These are phyloP conservation scores for Pachysandra terminalis DNA, from an alignment of 164 flowering plant genomes.

Conservation along the genomic window DNA sequence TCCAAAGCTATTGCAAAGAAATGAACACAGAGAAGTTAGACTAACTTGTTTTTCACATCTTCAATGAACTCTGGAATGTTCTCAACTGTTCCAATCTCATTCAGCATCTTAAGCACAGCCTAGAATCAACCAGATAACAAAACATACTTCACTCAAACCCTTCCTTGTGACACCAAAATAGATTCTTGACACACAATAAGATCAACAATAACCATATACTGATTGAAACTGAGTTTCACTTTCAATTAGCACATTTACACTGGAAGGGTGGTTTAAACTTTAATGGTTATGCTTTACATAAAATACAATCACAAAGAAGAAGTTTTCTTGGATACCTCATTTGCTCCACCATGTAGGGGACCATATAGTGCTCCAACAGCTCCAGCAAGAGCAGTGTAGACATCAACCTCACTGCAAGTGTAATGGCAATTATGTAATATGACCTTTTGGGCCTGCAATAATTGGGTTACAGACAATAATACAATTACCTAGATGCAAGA, in stretches of 20 bases:
- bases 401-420: slow-evolving; percentile 90
- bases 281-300: too few relatives aligned
- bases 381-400: slow-evolving; percentile 97
- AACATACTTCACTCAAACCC: background rate
- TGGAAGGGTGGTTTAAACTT: background rate
- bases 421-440: background rate
- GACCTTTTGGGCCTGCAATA: slow-evolving; percentile 5
- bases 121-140: slow-evolving; percentile 19
- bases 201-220: background rate
- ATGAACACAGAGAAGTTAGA: background rate
- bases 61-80: slow-evolving; percentile 96
- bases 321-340: slow-evolving; percentile 72
- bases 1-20: background rate
- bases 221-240: background rate
- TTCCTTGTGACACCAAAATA: background rate
- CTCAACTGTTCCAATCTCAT: slow-evolving; percentile 86
- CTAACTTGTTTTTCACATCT: slow-evolving; percentile 88
- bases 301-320: too few relatives aligned
- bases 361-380: slow-evolving; percentile 99
- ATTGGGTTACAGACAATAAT: slow-evolving; percentile 4
- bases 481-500: slow-evolving; percentile 86
- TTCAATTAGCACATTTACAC: background rate
- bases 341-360: slow-evolving; percentile 99
- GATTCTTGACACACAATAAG: background rate
- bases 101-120: slow-evolving; percentile 99